phyloP scores from a whole-genome alignment of 2,329 filamentous ascomycete species.

The Trichoderma sp. region DNA sequence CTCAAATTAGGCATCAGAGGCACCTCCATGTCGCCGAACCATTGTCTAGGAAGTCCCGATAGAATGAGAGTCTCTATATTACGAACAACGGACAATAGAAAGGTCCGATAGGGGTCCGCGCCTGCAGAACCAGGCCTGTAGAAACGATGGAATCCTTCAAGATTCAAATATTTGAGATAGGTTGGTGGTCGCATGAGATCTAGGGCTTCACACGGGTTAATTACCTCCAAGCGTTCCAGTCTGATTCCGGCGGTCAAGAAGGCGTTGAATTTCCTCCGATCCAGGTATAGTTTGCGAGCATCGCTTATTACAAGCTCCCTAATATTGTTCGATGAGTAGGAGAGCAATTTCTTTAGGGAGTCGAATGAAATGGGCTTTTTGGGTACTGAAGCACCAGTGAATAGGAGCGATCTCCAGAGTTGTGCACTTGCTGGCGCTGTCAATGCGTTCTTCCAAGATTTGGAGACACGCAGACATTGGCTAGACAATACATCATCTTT shows the following conservation, averaged over 20 bases:
- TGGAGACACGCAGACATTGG: conserved; percentile 35
- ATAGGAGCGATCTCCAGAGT: conserved; percentile 35
- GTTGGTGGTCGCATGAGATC: conserved; percentile 21
- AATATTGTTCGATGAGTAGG: conserved; percentile 33
- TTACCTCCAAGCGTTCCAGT: conserved; percentile 24
- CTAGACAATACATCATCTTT: conserved; percentile 20
- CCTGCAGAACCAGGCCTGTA: background rate
- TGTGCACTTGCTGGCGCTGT: conserved; percentile 29
- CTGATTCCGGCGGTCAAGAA: conserved; percentile 23
- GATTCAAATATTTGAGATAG: conserved; percentile 20
- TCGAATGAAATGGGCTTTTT: conserved; percentile 27
- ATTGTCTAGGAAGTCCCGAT: conserved; percentile 24
- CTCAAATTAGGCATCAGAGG: conserved; percentile 31
- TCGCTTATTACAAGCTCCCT: conserved; percentile 16
- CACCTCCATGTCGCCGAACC: conserved; percentile 18
- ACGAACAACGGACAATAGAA: conserved; percentile 27
- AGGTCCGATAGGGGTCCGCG: background rate
- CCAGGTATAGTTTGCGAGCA: conserved; percentile 6
- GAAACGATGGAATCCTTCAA: conserved; percentile 25
- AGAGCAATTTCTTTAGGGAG: conserved; percentile 31
- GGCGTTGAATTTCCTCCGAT: conserved; percentile 12
- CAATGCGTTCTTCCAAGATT: conserved; percentile 33
- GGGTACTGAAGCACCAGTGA: conserved; percentile 26
- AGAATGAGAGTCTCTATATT: conserved; percentile 29
- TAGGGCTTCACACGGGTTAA: conserved; percentile 14